Evolutionary conservation across 345 rosid genomes (phyloP).

Genomic region (Hevea brasiliensis): DNA sequence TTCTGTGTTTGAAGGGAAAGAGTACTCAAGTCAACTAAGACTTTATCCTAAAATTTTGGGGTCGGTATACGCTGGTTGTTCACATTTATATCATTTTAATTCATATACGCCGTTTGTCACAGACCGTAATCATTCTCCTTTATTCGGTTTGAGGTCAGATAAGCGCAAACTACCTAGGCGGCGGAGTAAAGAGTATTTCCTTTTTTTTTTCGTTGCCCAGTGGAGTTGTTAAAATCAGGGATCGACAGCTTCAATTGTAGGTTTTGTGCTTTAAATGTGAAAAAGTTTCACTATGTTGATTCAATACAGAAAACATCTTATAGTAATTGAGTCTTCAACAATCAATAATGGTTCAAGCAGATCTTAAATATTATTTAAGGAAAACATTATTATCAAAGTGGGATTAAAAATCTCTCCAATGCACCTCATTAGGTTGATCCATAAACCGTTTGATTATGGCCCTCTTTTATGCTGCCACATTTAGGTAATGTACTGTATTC

Average conservation of each 20-base stretch:
- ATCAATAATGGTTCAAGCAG: background rate
- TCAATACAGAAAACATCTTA: no score
- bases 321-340: background rate
- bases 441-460: background rate
- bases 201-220: background rate
- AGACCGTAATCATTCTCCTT: no score
- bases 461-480: background rate
- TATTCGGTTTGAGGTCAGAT: no score
- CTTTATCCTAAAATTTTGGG: no score
- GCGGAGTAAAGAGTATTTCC: no score
- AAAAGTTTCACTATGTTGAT: background rate
- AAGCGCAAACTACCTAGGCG: no score
- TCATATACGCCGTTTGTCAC: no score
- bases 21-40: no score
- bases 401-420: background rate
- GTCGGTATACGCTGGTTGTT: no score
- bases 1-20: conserved; percentile 94
- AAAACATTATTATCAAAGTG: background rate
- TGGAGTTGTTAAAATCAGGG: background rate
- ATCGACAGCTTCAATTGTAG: no score
- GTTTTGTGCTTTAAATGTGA: background rate
- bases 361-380: background rate
- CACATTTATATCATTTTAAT: no score
- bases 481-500: background rate
- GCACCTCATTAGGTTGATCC: background rate